phyloP scores from a whole-genome alignment of 371 early-diverging fungal species.

The Mortierella sp. region DNA sequence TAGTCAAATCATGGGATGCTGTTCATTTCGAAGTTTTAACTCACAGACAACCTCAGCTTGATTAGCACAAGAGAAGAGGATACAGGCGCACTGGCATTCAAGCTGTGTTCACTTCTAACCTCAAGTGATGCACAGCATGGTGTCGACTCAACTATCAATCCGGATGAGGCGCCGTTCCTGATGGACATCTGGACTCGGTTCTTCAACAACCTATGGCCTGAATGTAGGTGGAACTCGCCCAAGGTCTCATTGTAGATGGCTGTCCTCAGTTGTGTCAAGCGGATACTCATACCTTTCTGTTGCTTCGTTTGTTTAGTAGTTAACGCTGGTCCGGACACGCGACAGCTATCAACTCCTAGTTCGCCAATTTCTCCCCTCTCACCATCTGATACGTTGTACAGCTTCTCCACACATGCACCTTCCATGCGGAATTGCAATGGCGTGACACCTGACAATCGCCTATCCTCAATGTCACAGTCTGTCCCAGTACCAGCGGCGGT shows the following conservation, averaged over 20 bases:
- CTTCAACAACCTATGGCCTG: slow-evolving; percentile 1
- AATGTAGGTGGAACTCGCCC: neutral
- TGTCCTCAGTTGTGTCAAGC: too few relatives aligned
- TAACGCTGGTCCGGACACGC: neutral
- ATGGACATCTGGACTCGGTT: slow-evolving; percentile 7
- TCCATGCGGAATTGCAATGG: too few relatives aligned
- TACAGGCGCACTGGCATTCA: neutral
- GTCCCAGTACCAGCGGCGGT: neutral
- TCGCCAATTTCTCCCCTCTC: neutral
- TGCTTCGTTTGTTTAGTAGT: neutral
- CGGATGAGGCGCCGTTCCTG: neutral
- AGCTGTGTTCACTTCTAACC: neutral
- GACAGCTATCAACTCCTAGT: neutral
- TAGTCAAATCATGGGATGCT: too few relatives aligned
- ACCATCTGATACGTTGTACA: neutral
- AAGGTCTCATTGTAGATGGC: neutral
- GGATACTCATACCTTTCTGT: neutral
- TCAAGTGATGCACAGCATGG: neutral
- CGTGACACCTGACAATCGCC: neutral
- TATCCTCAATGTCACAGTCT: neutral
- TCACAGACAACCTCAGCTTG: neutral
- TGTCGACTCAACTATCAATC: neutral
- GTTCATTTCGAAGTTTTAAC: too few relatives aligned
- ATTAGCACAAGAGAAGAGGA: neutral
- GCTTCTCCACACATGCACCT: neutral